Conservation (phyloP, 768 basidiomycete genomes). For the Pholiota conissans region DNA sequence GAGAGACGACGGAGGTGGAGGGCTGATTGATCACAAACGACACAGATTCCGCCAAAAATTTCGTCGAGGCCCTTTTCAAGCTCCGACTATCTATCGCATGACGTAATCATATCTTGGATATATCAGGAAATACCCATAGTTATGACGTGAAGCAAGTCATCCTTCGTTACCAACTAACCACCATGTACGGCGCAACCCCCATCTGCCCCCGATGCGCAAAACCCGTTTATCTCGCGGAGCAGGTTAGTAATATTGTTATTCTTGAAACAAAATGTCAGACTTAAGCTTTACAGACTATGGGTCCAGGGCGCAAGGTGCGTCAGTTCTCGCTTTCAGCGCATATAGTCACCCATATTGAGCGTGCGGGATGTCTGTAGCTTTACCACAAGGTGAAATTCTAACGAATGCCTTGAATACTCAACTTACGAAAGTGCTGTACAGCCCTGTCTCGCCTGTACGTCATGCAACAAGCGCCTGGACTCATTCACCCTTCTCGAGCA, state of each 20-base stretch:
- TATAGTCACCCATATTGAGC: background rate
- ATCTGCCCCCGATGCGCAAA: conserved; percentile 74
- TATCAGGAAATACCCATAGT: conserved; percentile 10
- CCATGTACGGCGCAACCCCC: conserved; percentile 72
- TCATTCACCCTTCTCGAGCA: conserved; percentile 80
- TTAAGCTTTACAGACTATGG: conserved; percentile 58
- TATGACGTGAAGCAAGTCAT: background rate
- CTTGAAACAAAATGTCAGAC: background rate
- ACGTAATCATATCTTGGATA: conserved; percentile 22
- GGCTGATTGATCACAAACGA: conserved; percentile 17
- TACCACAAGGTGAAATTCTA: conserved; percentile 67
- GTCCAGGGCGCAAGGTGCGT: conserved; percentile 84
- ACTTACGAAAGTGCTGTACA: conserved; percentile 26
- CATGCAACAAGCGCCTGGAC: conserved; percentile 78
- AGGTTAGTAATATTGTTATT: conserved; percentile 45
- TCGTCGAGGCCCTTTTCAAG: conserved; percentile 32
- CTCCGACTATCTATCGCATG: conserved; percentile 29
- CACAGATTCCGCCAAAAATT: conserved; percentile 30
- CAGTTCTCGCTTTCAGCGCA: conserved; percentile 3
- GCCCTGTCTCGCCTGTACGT: conserved; percentile 79
- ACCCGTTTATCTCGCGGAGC: conserved; percentile 86
- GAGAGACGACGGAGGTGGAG: conserved; percentile 10
- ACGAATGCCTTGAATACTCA: background rate
- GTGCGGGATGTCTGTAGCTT: conserved; percentile 41
- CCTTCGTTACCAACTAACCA: conserved; percentile 4